Base-by-base conservation (phyloP, 768 basidiomycete species). In the Agaricus subrufescens region DNA sequence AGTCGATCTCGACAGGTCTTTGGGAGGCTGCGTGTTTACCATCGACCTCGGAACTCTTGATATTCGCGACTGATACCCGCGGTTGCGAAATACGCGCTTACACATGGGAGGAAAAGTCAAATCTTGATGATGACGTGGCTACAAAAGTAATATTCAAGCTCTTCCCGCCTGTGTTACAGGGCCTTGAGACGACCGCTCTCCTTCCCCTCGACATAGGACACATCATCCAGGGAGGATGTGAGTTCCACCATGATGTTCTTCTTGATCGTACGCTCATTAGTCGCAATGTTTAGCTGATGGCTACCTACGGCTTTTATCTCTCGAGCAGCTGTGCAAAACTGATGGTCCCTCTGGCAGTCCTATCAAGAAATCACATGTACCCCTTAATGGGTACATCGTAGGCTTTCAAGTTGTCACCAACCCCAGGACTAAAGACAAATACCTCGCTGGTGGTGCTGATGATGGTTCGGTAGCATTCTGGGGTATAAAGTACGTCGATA, bases 401-500 rank as follows among this genome's bases (percentile, higher is more conserved):
- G 67, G 71, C 9, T 67, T 94, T 31, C 80, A 85, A 62, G 60
- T 78, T 15, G 75, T 83, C 8, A 76, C 79, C 49, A 86, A 87
- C 60, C 71, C 74, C 15, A 67, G 83, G 38, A 87, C 84, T 0
- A 78, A 77, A 38, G 83, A 89, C 58, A 77, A 71, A 15, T 79
- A 83, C 31, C 71, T 95, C 14, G 70, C 91, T 12, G 91, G 88
- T 12, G 91, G 92, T 2, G 81, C 78, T 0, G 86, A 89, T 55
- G 89, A 91, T 62, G 93, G 93, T 3, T 84, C 86, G 0, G 77
- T 94, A 26, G 83, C 81, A 0, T 73, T 91, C 54, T 94, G 91
- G 91, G 74, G 79, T 2, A 60, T 81, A 6, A 78, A 76, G 91
- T 92, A 65, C 54, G 82, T 56, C 37, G 3, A 43, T 15, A 30